Evolutionary conservation across 139 green algal species (phyloP), one percentile per base, ranked within the genome.

Genomic region (Chlorella sp.): DNA sequence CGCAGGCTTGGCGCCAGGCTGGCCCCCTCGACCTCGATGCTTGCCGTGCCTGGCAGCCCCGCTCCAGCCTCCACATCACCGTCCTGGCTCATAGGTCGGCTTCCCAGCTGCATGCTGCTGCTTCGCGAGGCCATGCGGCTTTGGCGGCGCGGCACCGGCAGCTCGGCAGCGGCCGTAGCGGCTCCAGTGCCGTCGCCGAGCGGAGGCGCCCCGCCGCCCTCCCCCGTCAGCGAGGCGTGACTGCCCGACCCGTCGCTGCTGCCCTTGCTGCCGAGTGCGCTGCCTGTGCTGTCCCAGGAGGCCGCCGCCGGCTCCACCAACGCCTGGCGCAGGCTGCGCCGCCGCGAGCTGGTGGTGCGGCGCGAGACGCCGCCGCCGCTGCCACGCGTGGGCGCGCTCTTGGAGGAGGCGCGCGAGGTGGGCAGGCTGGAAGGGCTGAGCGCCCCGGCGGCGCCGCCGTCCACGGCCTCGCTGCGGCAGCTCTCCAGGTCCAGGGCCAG

Each of bases 401-500:
- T n/a, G 35, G n/a, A 58, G 63, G 73, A 67, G 19, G 50, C 62
- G 15, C 56, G 62, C 27, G 73, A 79, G 38, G 23, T 27, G 23
- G 36, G 56, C 23, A 69, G 36, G 62, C 35, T 53, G 23, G 63
- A 59, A 2, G 73, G 73, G 73, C 73, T 79, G 9, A 55, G 36
- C 5, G 43, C 27, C 12, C 8, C 25, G 73, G 19, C 33, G 48
- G 27, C 56, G 21, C 15, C 67, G 11, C 14, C 42, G 45, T 75
- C 69, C 38, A 75, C 38, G 42, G 55, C 31, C 29, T 69, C 63
- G 40, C 64, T 66, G 27, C 66, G 51, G 42, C 35, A 48, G 45
- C 66, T 78, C 33, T 84, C 73, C 73, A 85, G 67, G 60, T 85
- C 79, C 38, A 85, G 58, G 2, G 74, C 66, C 56, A 85, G 74